Evolutionary conservation across 2,329 filamentous ascomycete genomes (phyloP).

Genomic region (Scolecobasidium constrictum): DNA sequence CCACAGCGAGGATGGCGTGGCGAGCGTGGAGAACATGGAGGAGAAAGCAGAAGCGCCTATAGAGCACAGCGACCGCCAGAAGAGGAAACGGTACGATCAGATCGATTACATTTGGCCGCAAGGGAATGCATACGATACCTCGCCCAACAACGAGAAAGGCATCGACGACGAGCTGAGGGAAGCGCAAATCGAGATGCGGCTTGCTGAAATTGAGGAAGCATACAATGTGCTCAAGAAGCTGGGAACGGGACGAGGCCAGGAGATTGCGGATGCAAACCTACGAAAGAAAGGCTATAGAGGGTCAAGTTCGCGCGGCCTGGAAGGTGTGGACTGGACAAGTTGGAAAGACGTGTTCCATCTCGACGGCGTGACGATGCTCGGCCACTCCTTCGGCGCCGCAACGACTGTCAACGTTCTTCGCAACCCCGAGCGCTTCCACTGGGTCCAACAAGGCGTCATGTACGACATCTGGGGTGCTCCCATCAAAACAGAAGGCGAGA

Average conservation of each 20-base stretch:
- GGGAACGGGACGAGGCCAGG: conserved; percentile 41
- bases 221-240: conserved; percentile 46
- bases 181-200: conserved; percentile 51
- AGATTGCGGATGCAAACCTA: conserved; percentile 42
- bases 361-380: conserved; percentile 48
- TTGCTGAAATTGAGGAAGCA: conserved; percentile 55
- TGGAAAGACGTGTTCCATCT: conserved; percentile 49
- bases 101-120: conserved; percentile 52
- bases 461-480: conserved; percentile 55
- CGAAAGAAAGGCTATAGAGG: conserved; percentile 47
- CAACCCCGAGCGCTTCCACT: conserved; percentile 41
- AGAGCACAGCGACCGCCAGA: conserved; percentile 27
- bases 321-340: conserved; percentile 43
- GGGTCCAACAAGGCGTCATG: conserved; percentile 52
- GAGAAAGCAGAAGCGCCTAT: conserved; percentile 18
- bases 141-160: conserved; percentile 45
- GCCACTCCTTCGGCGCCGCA: conserved; percentile 57
- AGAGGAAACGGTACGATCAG: conserved; percentile 32
- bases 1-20: conserved; percentile 32
- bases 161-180: conserved; percentile 49
- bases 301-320: conserved; percentile 47
- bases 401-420: conserved; percentile 51
- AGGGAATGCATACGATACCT: conserved; percentile 33
- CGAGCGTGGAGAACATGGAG: conserved; percentile 19
- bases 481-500: conserved; percentile 30